These are phyloP conservation scores for Colletotrichum eremochloae DNA, from an alignment of 2,329 filamentous ascomycete species.

Conservation along the genomic window DNA sequence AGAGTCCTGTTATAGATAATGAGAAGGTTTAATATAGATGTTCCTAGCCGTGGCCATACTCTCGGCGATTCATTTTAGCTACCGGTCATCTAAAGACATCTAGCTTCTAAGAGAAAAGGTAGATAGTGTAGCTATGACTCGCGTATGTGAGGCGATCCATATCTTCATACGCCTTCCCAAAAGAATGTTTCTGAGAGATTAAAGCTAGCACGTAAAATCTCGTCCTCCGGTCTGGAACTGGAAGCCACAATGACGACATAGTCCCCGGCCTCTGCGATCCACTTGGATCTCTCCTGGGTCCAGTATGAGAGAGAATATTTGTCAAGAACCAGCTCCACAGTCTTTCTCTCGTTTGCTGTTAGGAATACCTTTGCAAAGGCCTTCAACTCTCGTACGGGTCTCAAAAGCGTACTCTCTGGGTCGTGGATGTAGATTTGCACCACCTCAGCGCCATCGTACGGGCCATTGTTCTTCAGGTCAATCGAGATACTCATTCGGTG, in stretches of 20 bases:
- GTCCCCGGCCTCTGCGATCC: slow-evolving; percentile 74
- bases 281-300: slow-evolving; percentile 75
- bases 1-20: background rate
- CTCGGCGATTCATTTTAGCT: background rate
- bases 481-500: slow-evolving; percentile 55
- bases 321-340: slow-evolving; percentile 62
- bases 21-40: background rate
- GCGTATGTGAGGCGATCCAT: background rate
- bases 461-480: slow-evolving; percentile 32
- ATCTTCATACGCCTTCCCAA: slow-evolving; percentile 36
- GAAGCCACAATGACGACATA: slow-evolving; percentile 70
- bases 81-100: background rate
- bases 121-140: background rate
- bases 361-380: slow-evolving; percentile 75
- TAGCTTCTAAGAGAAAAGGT: too few relatives aligned
- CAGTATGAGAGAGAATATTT: slow-evolving; percentile 66
- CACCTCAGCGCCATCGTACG: slow-evolving; percentile 50
- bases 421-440: slow-evolving; percentile 70
- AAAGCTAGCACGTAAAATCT: slow-evolving; percentile 30
- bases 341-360: slow-evolving; percentile 68
- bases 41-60: background rate
- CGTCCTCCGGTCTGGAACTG: slow-evolving; percentile 36
- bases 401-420: slow-evolving; percentile 56
- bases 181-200: slow-evolving; percentile 30
- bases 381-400: slow-evolving; percentile 73